Evolutionary conservation across 495 filamentous ascomycete species (phyloP).

Genomic region (Baudoinia panamericana): DNA sequence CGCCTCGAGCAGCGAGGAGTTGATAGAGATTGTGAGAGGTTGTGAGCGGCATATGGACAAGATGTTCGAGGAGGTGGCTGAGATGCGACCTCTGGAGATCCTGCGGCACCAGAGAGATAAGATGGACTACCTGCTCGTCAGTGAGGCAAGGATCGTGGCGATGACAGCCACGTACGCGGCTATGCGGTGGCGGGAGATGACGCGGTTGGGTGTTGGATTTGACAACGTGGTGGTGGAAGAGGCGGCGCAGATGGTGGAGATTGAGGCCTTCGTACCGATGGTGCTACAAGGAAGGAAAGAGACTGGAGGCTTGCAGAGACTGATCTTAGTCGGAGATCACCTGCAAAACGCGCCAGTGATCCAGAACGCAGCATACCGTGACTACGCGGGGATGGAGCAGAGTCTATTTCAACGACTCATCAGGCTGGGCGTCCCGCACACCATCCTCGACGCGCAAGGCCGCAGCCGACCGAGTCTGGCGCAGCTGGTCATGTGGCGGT

Average conservation of each 20-base stretch:
- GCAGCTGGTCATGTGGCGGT: constrained; percentile 86
- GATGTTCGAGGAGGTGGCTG: constrained; percentile 85
- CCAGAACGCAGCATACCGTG: constrained; percentile 87
- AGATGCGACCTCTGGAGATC: constrained; percentile 92
- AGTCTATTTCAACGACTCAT: constrained; percentile 85
- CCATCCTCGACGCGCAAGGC: constrained; percentile 85
- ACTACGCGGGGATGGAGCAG: constrained; percentile 93
- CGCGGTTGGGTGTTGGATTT: constrained; percentile 83
- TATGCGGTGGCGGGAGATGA: constrained; percentile 91
- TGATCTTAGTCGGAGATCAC: constrained; percentile 91
- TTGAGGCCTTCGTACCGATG: constrained; percentile 90
- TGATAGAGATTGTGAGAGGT: constrained; percentile 66
- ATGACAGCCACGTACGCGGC: constrained; percentile 98
- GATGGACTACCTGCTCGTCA: constrained; percentile 87
- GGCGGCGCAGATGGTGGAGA: constrained; percentile 93
- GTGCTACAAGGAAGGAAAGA: constrained; percentile 62
- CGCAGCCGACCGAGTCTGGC: constrained; percentile 77
- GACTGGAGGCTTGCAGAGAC: constrained; percentile 60
- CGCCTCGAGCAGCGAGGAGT: constrained; percentile 46
- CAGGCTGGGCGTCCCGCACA: constrained; percentile 75
- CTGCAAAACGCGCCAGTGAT: constrained; percentile 93
- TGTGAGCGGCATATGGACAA: constrained; percentile 85
- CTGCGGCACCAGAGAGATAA: constrained; percentile 75
- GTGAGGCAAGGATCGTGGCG: constrained; percentile 88
- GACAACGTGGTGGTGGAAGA: constrained; percentile 99